Percentiles rank a stretch among this genome's conserved stretches.
These are phyloP conservation scores for Candida pseudocylindracea DNA, from an alignment of 1,139 yeast genomes.

Conservation along the genomic window DNA sequence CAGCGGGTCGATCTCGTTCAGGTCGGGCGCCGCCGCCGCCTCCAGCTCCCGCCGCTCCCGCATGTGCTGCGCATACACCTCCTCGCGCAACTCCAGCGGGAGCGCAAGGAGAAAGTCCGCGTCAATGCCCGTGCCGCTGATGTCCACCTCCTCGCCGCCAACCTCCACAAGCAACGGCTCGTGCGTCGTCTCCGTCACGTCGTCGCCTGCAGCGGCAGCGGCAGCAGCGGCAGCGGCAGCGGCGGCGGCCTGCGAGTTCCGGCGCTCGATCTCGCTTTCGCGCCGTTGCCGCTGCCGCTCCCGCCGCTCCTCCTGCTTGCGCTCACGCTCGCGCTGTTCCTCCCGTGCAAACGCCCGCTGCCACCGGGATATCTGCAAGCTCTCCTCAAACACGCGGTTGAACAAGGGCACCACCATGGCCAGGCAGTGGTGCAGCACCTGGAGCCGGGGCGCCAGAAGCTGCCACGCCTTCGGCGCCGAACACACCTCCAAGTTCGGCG, in stretches of 20 bases:
- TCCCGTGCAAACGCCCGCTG: slow-evolving; percentile 7
- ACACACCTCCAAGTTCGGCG: too few species aligned
- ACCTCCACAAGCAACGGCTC: slow-evolving; percentile 50
- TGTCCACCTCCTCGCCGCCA: slow-evolving; percentile 66
- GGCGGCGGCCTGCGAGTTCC: background rate
- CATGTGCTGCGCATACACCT: slow-evolving; percentile 73
- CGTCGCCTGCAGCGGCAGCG: slow-evolving; percentile 6
- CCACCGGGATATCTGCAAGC: slow-evolving; percentile 10
- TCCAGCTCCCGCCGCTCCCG: slow-evolving; percentile 44
- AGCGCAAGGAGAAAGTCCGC: slow-evolving; percentile 79
- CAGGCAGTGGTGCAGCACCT: background rate
- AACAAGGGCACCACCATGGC: slow-evolving; percentile 7
- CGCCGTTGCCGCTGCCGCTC: slow-evolving; percentile 14
- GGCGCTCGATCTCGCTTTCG: slow-evolving; percentile 3
- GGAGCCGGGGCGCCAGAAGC: background rate
- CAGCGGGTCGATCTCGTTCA: slow-evolving; percentile 59
- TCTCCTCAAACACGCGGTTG: slow-evolving; percentile 15
- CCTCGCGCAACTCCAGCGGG: slow-evolving; percentile 87
- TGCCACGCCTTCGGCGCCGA: too few species aligned
- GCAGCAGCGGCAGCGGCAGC: background rate
- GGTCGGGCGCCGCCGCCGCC: slow-evolving; percentile 14
- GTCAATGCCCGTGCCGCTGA: slow-evolving; percentile 79
- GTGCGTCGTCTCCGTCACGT: slow-evolving; percentile 2
- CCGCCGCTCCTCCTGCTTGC: slow-evolving; percentile 12
- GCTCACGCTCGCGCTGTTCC: slow-evolving; percentile 11